Conservation (phyloP, 106 monocot genomes). For the Phalaenopsis aphrodite region DNA sequence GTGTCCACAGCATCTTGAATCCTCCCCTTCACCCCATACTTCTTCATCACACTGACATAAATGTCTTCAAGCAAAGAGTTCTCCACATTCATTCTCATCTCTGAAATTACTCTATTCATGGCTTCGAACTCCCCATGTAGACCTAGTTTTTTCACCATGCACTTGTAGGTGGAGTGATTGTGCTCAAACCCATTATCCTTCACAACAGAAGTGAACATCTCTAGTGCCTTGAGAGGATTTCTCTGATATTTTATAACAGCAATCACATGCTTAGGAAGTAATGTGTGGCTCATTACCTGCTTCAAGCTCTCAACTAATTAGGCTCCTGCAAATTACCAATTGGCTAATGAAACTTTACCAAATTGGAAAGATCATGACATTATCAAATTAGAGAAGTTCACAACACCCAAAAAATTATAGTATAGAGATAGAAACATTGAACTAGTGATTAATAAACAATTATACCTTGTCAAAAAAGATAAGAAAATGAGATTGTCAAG, state of each 20-base stretch:
- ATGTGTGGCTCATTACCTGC: constrained; percentile 31
- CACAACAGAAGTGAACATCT: constrained; percentile 54
- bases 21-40: constrained; percentile 47
- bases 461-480: neutral
- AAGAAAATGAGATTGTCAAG: neutral
- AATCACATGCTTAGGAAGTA: constrained; percentile 61
- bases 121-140: constrained; percentile 47
- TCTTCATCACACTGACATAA: constrained; percentile 53
- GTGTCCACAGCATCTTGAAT: constrained; percentile 60
- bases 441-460: neutral
- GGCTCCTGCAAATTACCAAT: neutral
- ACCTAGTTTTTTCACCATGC: constrained; percentile 64
- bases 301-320: neutral
- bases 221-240: constrained; percentile 60
- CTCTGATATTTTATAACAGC: constrained; percentile 45
- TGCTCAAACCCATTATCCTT: constrained; percentile 53
- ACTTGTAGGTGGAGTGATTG: constrained; percentile 45
- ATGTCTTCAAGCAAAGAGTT: constrained; percentile 37
- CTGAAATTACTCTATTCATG: constrained; percentile 58
- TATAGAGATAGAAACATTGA: neutral
- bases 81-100: constrained; percentile 45
- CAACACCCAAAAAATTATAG: neutral
- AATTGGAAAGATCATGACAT: neutral
- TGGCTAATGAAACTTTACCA: neutral
- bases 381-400: neutral